A percentile compares a stretch with the other conserved stretches of the same genome.
Evolutionary conservation across 164 flowering plant species (phyloP).

Genomic region (Aristolochia contorta): DNA sequence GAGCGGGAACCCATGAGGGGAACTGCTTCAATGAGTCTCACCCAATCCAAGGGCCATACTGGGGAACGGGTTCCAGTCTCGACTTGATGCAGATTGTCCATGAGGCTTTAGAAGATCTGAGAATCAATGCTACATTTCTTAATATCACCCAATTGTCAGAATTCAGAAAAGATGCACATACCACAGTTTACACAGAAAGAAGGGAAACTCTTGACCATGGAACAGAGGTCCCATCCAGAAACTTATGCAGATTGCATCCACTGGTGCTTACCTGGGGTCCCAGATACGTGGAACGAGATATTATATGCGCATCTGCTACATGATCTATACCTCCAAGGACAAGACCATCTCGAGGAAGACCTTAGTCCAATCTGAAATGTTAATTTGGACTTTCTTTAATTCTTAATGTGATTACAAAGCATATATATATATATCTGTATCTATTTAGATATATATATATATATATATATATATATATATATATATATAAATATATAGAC

Average conservation of each 20-base stretch:
- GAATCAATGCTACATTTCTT: constrained; percentile 44
- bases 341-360: no score
- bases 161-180: constrained; percentile 75
- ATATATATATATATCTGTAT: no score
- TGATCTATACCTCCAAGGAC: not conserved
- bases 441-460: no score
- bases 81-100: constrained; percentile 52
- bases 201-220: constrained; percentile 78
- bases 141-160: constrained; percentile 88
- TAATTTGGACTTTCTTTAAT: not conserved
- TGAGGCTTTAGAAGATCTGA: constrained; percentile 30
- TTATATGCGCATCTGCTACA: constrained; percentile 55
- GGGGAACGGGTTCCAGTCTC: constrained; percentile 77
- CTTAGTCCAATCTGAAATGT: no score
- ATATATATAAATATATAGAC: no score
- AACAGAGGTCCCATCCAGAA: constrained; percentile 66
- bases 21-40: constrained; percentile 75
- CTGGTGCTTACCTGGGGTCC: constrained; percentile 96
- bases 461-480: no score
- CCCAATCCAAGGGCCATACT: constrained; percentile 53
- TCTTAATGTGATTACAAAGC: no score
- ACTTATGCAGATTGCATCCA: constrained; percentile 83
- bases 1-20: constrained; percentile 47
- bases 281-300: constrained; percentile 95
- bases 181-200: constrained; percentile 66